Conservation (phyloP, 2,329 filamentous ascomycete species). For the Lachnellula arida region DNA sequence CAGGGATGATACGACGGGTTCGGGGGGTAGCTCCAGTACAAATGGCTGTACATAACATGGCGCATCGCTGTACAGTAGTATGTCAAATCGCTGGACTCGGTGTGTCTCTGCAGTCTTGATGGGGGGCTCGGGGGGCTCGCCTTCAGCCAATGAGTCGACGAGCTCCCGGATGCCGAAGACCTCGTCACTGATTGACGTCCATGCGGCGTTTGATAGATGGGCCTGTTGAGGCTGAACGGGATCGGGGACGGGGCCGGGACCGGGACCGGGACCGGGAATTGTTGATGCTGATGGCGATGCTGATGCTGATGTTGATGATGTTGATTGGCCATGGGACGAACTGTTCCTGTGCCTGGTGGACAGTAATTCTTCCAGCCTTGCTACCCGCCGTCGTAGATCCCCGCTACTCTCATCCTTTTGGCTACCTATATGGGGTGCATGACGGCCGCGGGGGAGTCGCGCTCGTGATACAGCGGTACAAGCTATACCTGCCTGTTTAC, state of each 20-base stretch:
- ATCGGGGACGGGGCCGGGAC: no score
- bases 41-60: slow-evolving; percentile 3
- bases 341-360: no score
- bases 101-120: neutral
- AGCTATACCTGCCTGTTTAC: slow-evolving; percentile 1
- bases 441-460: neutral
- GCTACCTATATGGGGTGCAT: neutral
- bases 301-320: no score
- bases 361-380: slow-evolving; percentile 2
- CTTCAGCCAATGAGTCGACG: neutral
- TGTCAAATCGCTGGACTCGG: neutral
- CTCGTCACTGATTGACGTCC: slow-evolving; percentile 1
- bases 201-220: neutral
- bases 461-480: slow-evolving; percentile 3
- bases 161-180: slow-evolving; percentile 3
- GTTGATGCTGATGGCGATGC: no score
- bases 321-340: neutral
- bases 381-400: slow-evolving; percentile 1
- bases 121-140: neutral
- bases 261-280: no score
- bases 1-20: neutral
- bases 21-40: neutral
- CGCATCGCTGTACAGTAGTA: slow-evolving; percentile 1
- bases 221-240: neutral
- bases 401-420: neutral